Base-by-base conservation (phyloP, 768 basidiomycete species). In the Pleurotus pulmonarius region DNA sequence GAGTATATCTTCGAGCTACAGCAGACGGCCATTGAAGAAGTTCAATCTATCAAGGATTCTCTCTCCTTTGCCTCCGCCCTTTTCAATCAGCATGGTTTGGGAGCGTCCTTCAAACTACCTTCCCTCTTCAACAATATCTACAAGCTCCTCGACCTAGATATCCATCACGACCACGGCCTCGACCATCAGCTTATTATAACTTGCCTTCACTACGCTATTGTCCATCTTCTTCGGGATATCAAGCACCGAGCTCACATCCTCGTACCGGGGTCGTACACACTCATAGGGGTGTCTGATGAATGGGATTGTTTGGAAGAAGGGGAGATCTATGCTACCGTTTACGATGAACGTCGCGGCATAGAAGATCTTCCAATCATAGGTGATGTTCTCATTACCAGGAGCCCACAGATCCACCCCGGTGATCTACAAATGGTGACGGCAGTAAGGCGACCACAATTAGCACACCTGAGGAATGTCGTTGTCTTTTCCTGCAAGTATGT, bases 321-420 rank as follows among this genome's bases (percentile, higher is more conserved):
- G 4, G 74, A 81, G 58, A 74, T 83, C 41, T 83, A 73, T 57
- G 78, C 81, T 41, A 72, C 71, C 24, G 65, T 73, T 0, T 51
- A 60, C 5, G 73, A 75, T 55, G 69, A 71, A 20, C 68, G 67
- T 47, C 69, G 34, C 0, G 58, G 58, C 24, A 34, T 34, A 34
- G 0, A 68, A 20, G 61, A 69, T 26, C 0, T 64, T 20, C 57
- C 63, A 38, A 68, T 78, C 29, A 65, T 65, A 6, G 81, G 80
- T 1, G 26, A 51, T 2, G 67, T 81, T 1, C 67, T 75, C n/a
- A 73, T 82, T 51, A 79, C 80, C 15, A 68, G 81, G 3, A 77
- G 75, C n/a, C 81, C 81, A 11, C 74, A 79, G 47, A 79, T 82
- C 52, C 81, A 83, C 54, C 81, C 80, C 4, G 80, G 80, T 0